Percentiles rank a stretch among this genome's conserved stretches.
Conservation (phyloP, 225 moss, liverwort and hornwort species). For the Polytrichum formosum region DNA sequence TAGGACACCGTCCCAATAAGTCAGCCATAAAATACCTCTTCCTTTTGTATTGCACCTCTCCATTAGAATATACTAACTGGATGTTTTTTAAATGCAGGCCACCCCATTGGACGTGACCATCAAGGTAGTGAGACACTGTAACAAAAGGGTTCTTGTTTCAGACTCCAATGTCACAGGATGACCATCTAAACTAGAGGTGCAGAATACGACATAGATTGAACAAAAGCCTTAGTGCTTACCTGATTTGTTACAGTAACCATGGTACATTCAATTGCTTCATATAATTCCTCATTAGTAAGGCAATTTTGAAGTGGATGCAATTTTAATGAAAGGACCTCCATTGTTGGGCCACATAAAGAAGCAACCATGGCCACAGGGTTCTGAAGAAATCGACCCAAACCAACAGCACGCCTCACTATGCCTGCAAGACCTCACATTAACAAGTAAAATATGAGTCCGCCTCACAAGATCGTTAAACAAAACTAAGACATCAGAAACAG, state of each 20-base stretch:
- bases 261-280: conserved; percentile 81
- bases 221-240: conserved; percentile 35
- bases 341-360: conserved; percentile 82
- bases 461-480: too few relatives aligned
- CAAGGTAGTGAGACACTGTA: too few relatives aligned
- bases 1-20: too few relatives aligned
- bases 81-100: too few relatives aligned
- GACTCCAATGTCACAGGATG: background rate
- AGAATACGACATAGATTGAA: background rate
- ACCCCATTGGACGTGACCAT: too few relatives aligned
- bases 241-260: conserved; percentile 95
- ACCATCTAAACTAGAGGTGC: conserved; percentile 3
- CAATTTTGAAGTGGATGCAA: conserved; percentile 79
- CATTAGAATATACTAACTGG: too few relatives aligned
- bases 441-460: too few relatives aligned
- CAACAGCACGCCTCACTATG: conserved; percentile 95
- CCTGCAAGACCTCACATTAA: conserved; percentile 40
- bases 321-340: conserved; percentile 82
- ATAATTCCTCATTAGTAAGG: conserved; percentile 81
- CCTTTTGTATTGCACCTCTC: too few relatives aligned
- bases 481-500: too few relatives aligned
- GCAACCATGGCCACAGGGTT: conserved; percentile 94
- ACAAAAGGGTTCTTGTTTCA: too few relatives aligned
- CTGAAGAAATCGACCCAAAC: conserved; percentile 89
- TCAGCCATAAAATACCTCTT: too few relatives aligned